These are phyloP conservation scores for Aspergillus eucalypticola DNA, from an alignment of 2,329 filamentous ascomycete genomes.

Conservation along the genomic window DNA sequence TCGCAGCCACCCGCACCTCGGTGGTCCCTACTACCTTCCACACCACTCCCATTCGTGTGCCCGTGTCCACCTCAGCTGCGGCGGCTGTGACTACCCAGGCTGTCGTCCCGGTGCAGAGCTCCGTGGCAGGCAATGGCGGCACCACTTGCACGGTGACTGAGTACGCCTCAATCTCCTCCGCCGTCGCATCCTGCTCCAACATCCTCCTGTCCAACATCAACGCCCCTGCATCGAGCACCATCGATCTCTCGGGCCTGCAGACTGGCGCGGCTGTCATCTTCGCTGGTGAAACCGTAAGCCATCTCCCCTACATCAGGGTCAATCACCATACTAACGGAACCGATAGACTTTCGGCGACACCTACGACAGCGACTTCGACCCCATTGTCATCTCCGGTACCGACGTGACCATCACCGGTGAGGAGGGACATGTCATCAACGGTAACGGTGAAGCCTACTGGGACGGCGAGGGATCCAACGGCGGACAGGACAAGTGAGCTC, in stretches of 20 bases:
- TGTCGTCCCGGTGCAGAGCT: not conserved
- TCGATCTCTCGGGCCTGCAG: slow-evolving; percentile 45
- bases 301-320: not conserved
- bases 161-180: slow-evolving; percentile 37
- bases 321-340: not conserved
- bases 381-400: slow-evolving; percentile 42
- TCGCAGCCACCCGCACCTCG: not conserved
- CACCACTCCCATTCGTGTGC: not conserved
- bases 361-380: slow-evolving; percentile 38
- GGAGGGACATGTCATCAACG: slow-evolving; percentile 38
- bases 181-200: slow-evolving; percentile 43
- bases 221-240: slow-evolving; percentile 40
- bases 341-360: slow-evolving; percentile 39
- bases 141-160: slow-evolving; percentile 28
- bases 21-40: slow-evolving; percentile 4
- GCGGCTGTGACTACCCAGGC: slow-evolving; percentile 1
- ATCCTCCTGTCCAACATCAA: slow-evolving; percentile 45
- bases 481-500: slow-evolving; percentile 29
- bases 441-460: slow-evolving; percentile 47
- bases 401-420: slow-evolving; percentile 44
- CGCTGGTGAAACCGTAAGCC: slow-evolving; percentile 35
- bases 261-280: slow-evolving; percentile 47
- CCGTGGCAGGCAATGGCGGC: slow-evolving; percentile 14
- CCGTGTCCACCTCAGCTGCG: not conserved
- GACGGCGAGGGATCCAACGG: slow-evolving; percentile 51